A percentile compares a stretch with the other conserved stretches of the same genome.
phyloP scores from a whole-genome alignment of 108 stramenopile species.

The Nitzschia palea region DNA sequence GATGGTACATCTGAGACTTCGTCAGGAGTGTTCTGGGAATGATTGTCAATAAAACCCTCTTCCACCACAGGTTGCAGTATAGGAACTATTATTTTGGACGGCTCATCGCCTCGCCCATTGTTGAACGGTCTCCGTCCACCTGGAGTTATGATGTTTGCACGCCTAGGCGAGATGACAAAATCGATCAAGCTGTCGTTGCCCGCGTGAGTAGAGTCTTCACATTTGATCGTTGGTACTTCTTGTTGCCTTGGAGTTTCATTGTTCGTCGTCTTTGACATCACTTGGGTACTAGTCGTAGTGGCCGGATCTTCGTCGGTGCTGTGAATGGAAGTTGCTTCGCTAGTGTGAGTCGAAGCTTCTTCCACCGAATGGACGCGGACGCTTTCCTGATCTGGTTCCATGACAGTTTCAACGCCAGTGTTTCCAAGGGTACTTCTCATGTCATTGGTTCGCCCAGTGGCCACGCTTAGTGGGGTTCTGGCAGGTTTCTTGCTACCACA shows the following conservation, averaged over 20 bases:
- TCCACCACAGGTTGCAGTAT: neutral
- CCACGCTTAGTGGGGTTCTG: neutral
- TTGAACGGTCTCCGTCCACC: constrained; percentile 1
- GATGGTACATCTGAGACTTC: neutral
- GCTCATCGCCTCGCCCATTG: neutral
- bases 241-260: neutral
- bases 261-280: neutral
- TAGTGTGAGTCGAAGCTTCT: neutral
- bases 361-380: neutral
- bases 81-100: constrained; percentile 4
- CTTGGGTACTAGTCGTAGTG: neutral
- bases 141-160: constrained; percentile 4
- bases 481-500: neutral
- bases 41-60: neutral
- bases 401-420: neutral
- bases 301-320: too few relatives aligned
- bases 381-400: neutral
- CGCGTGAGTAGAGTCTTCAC: neutral
- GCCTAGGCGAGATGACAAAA: constrained; percentile 15
- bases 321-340: neutral
- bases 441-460: neutral
- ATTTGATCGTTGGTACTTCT: neutral
- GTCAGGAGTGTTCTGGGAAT: too few relatives aligned
- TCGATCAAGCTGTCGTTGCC: constrained; percentile 7
- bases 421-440: neutral